Conservation (phyloP, 176 grass and related monocot genomes). For the Triticum urartu region DNA sequence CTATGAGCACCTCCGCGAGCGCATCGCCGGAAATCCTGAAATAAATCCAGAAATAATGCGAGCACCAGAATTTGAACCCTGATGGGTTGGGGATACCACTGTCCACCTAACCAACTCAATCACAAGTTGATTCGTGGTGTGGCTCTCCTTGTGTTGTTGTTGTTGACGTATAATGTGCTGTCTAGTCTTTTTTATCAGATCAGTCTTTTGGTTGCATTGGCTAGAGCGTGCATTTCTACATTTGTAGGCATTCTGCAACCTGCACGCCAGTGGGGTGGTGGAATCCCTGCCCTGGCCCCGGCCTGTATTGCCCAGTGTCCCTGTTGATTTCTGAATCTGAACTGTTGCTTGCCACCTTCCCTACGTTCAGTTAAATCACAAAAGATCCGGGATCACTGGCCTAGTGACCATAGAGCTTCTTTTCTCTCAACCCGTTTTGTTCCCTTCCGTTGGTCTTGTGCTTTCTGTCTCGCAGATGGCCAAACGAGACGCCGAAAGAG, state of each 20-base stretch:
- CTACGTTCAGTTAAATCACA: background rate
- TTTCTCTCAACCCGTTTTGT: background rate
- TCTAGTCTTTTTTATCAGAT: too few species aligned
- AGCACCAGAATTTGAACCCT: too few species aligned
- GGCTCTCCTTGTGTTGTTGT: background rate
- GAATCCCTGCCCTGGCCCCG: background rate
- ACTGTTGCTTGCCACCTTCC: background rate
- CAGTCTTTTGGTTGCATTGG: too few species aligned
- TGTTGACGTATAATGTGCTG: too few species aligned
- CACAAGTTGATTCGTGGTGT: background rate
- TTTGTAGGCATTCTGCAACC: background rate
- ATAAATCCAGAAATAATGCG: too few species aligned
- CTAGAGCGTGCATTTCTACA: too few species aligned
- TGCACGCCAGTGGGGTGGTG: background rate
- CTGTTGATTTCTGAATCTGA: background rate
- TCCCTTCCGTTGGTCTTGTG: background rate
- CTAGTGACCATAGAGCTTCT: background rate
- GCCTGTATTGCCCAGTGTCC: background rate
- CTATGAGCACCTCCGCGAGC: too few species aligned
- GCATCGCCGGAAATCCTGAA: too few species aligned
- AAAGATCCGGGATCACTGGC: background rate
- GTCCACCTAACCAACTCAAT: too few species aligned
- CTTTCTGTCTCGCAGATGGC: background rate
- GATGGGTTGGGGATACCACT: too few species aligned
- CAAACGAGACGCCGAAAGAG: background rate